Conservation (phyloP, 495 filamentous ascomycete species). For the Daldinia concentrica region DNA sequence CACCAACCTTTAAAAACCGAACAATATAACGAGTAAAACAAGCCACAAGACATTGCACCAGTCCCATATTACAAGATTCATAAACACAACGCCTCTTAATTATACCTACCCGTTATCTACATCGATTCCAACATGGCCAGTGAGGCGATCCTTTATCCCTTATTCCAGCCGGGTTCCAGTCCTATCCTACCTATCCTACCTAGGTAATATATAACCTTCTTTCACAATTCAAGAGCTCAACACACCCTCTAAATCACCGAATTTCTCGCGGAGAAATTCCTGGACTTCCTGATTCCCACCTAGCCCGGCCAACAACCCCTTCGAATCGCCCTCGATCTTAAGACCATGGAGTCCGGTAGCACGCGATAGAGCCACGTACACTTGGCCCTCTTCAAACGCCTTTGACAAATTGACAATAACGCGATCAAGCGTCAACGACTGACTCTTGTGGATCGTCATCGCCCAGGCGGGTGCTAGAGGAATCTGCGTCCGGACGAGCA, state of each 20-base stretch:
- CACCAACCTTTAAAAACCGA: neutral
- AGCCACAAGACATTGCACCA: neutral
- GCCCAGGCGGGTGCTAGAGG: conserved; percentile 94
- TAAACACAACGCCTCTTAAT: neutral
- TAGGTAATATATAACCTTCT: neutral
- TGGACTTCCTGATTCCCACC: conserved; percentile 45
- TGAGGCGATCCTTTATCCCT: neutral
- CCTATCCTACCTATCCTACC: too few relatives aligned
- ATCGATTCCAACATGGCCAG: neutral
- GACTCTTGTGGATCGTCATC: conserved; percentile 92
- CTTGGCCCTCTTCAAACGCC: conserved; percentile 91
- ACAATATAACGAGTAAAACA: neutral
- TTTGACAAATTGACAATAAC: conserved; percentile 87
- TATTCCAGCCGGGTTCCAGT: neutral
- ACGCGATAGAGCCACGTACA: conserved; percentile 80
- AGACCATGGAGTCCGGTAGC: conserved; percentile 84
- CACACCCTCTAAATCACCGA: conserved; percentile 30
- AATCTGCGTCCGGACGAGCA: conserved; percentile 80
- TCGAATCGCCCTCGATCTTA: conserved; percentile 49
- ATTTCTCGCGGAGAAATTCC: conserved; percentile 41
- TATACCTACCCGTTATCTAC: neutral
- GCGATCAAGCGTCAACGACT: conserved; percentile 90
- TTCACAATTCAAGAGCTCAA: conserved; percentile 1
- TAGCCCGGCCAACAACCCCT: conserved; percentile 37
- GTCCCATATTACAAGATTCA: neutral